These are phyloP conservation scores for Cystofilobasidium capitatum DNA, from an alignment of 768 basidiomycete genomes.

Conservation along the genomic window DNA sequence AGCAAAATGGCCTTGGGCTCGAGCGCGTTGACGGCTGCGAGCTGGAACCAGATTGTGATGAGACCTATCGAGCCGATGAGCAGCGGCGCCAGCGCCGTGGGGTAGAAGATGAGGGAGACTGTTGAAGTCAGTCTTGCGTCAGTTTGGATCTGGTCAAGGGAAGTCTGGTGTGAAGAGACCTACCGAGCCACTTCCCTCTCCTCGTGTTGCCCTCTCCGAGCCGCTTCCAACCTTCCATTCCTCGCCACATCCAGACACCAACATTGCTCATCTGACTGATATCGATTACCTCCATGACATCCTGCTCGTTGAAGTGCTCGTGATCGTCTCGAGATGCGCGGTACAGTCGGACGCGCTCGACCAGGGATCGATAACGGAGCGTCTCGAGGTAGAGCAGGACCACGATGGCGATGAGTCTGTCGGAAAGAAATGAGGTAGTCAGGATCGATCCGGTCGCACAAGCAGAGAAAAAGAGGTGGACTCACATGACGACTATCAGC, in stretches of 20 bases:
- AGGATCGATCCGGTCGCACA: neutral
- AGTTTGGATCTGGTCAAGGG: neutral
- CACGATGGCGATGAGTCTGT: constrained; percentile 64
- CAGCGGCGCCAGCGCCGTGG: constrained; percentile 80
- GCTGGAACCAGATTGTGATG: constrained; percentile 74
- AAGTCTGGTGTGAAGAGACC: constrained; percentile 20
- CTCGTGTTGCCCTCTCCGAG: constrained; percentile 29
- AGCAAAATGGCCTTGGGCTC: constrained; percentile 56
- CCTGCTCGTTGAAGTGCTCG: neutral
- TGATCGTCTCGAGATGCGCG: neutral
- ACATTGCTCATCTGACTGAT: constrained; percentile 7
- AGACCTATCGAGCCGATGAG: constrained; percentile 87
- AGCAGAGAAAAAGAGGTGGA: no score
- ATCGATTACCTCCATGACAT: constrained; percentile 22
- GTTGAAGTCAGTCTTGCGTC: neutral
- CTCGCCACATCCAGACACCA: constrained; percentile 10
- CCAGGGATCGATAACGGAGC: constrained; percentile 11
- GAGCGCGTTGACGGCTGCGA: constrained; percentile 66
- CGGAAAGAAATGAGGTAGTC: neutral
- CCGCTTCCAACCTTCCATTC: constrained; percentile 29
- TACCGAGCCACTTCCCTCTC: constrained; percentile 57
- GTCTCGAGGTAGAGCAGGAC: constrained; percentile 33
- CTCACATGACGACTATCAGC: constrained; percentile 48
- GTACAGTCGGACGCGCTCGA: constrained; percentile 14
- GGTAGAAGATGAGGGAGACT: constrained; percentile 78